Conservation (phyloP, 2,329 filamentous ascomycete genomes). For the Xylariaceae sp. region DNA sequence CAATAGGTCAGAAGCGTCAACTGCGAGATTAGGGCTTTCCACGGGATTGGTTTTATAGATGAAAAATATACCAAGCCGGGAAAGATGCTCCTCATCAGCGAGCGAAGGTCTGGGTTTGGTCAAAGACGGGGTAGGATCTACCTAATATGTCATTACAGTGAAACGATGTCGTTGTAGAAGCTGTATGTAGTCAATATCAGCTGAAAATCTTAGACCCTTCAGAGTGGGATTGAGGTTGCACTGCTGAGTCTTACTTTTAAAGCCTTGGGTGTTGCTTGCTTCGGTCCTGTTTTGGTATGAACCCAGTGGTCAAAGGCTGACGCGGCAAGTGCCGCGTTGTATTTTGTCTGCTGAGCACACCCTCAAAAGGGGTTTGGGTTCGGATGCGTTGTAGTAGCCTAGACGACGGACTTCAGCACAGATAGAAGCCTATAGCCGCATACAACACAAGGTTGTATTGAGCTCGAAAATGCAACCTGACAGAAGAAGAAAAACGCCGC, state of each 20-base stretch:
- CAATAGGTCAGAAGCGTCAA: not conserved
- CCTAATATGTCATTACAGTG: no score
- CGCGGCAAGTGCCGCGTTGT: slow-evolving; percentile 19
- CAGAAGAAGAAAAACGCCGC: not conserved
- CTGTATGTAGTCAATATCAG: not conserved
- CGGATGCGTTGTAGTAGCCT: not conserved
- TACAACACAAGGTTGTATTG: slow-evolving; percentile 8
- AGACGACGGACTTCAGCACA: not conserved
- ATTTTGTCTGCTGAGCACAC: not conserved
- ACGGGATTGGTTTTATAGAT: slow-evolving; percentile 3
- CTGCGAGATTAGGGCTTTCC: not conserved
- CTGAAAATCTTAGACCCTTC: slow-evolving; percentile 10
- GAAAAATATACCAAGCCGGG: not conserved
- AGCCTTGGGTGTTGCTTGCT: slow-evolving; percentile 23
- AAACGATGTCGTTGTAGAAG: no score
- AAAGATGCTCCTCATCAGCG: not conserved
- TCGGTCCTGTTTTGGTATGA: slow-evolving; percentile 19
- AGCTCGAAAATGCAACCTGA: slow-evolving; percentile 6
- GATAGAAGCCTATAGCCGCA: not conserved
- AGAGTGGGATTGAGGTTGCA: slow-evolving; percentile 19
- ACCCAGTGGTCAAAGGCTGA: slow-evolving; percentile 14
- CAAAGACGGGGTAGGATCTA: no score
- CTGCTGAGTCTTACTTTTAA: slow-evolving; percentile 21
- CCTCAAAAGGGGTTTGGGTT: slow-evolving; percentile 1
- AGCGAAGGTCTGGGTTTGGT: no score